Conservation (phyloP, 2,329 filamentous ascomycete species). For the Hirsutella rhossiliensis region DNA sequence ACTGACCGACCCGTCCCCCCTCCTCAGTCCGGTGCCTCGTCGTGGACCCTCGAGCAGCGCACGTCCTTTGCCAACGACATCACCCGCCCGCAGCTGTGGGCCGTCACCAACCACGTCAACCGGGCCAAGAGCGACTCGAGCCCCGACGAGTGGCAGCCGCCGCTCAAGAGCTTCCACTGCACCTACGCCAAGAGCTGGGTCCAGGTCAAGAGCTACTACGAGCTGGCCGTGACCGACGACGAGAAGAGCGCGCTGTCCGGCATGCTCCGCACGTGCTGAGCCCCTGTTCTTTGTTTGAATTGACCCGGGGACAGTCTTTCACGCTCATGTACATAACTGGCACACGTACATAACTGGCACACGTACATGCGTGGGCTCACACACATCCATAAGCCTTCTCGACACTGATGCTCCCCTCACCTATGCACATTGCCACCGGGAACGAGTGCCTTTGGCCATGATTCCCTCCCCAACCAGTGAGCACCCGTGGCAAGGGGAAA, state of each 20-base stretch:
- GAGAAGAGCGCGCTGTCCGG: constrained; percentile 57
- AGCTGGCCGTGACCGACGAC: constrained; percentile 53
- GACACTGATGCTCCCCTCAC: too few species aligned
- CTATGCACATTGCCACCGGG: too few species aligned
- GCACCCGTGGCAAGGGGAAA: neutral
- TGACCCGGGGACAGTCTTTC: neutral
- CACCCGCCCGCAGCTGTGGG: constrained; percentile 61
- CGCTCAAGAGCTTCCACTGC: constrained; percentile 58
- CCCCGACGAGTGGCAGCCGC: constrained; percentile 68
- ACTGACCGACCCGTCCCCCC: neutral
- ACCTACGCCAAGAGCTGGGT: constrained; percentile 69
- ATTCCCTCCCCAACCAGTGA: neutral
- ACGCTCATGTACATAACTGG: too few species aligned
- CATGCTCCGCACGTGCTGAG: constrained; percentile 20
- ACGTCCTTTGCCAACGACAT: constrained; percentile 68
- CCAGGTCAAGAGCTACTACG: constrained; percentile 63
- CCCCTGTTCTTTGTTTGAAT: neutral
- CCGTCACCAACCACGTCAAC: constrained; percentile 70
- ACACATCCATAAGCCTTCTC: too few species aligned
- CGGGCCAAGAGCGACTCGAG: constrained; percentile 59
- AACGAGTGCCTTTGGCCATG: too few species aligned
- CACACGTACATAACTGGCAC: too few species aligned
- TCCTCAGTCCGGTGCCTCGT: constrained; percentile 52
- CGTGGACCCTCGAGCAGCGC: constrained; percentile 58
- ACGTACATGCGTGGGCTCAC: too few species aligned